Base-by-base conservation (phyloP, 805 yeast genomes). In the Starmerella bacillaris region DNA sequence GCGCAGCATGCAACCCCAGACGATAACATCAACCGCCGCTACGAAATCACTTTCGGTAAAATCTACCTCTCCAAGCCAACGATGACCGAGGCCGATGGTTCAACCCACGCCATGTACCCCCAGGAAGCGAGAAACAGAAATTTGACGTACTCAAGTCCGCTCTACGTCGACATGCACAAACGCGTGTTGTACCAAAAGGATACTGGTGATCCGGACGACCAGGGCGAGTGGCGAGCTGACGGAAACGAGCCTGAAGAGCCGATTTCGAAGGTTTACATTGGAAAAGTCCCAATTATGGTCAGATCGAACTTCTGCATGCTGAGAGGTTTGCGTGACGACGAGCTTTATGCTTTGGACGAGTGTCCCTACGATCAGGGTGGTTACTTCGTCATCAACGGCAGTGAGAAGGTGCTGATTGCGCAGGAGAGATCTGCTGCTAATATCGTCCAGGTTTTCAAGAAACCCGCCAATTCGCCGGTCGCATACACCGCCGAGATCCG, bases 331-430 rank as follows among this genome's bases (percentile, higher is more conserved):
- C 73, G 80, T 6, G 96, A 89, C 49, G 82, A 79, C 47, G 98
- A 89, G 59, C 70, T 84, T 51, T 89, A 84, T 60, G 92, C 83
- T 50, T 70, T 89, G 54, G 84, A 89, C 59, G 99, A 89, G 61
- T 89, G 99, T 62, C 98, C 98, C 21, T 89, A 80, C 59, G 99
- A 89, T 67, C 92, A 89, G 92, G 99, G 99, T 58, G 99, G 99
- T 43, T 89, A 89, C 59, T 89, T 89, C 55, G 84, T 89, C 48
- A 89, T 89, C 54, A 89, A 89, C 62, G 99, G 99, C 50, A 82
- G 95, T 16, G 99, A 89, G 57, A 89, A 89, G 58, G 99, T 89
- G 37, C 65, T 89, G 51, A 89, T 89, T 63, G 99, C 99, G 21
- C 99, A 89, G 61, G 99, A 89, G 60, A 73, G 99, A 57, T 74